Base-by-base conservation (phyloP, 768 basidiomycete genomes). In the Boletus rex-veris region DNA sequence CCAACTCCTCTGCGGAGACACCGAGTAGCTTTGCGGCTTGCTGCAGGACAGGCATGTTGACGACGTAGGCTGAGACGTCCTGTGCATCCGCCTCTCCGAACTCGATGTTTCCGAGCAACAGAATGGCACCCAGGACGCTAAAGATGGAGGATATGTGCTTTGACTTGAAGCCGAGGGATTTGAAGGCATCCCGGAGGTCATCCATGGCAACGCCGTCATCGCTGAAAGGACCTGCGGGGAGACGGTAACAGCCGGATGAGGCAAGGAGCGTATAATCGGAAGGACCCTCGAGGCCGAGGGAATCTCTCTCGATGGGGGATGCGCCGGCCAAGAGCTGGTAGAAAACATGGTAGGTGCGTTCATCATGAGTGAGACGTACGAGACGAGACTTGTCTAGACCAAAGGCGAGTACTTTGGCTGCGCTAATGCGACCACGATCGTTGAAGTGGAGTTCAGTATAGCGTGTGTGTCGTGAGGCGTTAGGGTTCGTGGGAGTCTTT, bases 321-420 rank as follows among this genome's bases (percentile, higher is more conserved):
- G 82, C 81, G 30, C 83, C 83, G 28, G 84, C 80, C 36, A 85
- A 68, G 48, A 85, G 73, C 60, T 85, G 83, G 67, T 85, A 85
- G 67, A 85, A 85, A 37, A 85, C 74, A 59, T 85, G 84, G 65
- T 78, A 85, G 21, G 80, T 76, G n/a, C 83, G 75, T 58, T 85
- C 83, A 50, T 85, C 84, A 33, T 81, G 78, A 1, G 76, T 66
- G 46, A 85, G 74, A 6, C 74, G 74, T 33, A 73, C 72, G 30
- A 84, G 70, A 16, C 82, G 74, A 21, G 80, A 81, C 71, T 85
- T 85, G 73, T 85, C 84, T 40, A 85, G 75, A 24, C 79, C 84
- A 58, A 78, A 85, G 14, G 82, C 76, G 43, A 85, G 73, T 16
- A 80, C 74, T 58, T 84, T 82, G 7, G 80, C 82, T 35, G 81